These are phyloP conservation scores for Phytophthora ohioensis DNA, from an alignment of 352 stramenopile genomes.

Conservation along the genomic window DNA sequence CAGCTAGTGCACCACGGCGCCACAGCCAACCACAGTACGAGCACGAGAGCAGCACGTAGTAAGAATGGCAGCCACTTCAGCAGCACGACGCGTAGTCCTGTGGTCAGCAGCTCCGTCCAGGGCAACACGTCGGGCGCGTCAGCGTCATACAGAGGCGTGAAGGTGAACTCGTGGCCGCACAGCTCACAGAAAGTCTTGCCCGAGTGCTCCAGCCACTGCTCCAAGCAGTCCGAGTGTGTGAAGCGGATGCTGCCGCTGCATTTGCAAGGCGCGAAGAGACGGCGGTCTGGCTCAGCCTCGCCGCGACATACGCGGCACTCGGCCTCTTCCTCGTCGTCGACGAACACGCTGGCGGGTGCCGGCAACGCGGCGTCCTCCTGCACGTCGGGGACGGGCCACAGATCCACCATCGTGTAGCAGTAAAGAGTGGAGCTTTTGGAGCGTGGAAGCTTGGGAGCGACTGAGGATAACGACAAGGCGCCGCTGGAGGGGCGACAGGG, in stretches of 20 bases:
- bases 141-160: conserved; percentile 92
- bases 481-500: conserved; percentile 6
- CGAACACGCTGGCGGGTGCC: conserved; percentile 1
- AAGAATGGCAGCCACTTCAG: conserved; percentile 92
- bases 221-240: conserved; percentile 95
- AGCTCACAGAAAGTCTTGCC: conserved; percentile 94
- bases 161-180: conserved; percentile 93
- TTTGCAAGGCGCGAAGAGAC: conserved; percentile 91
- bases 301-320: conserved; percentile 96
- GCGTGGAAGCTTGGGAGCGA: neutral
- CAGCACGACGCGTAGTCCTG: conserved; percentile 78
- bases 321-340: conserved; percentile 75
- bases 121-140: conserved; percentile 88
- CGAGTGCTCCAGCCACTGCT: conserved; percentile 94
- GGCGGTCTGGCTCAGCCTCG: conserved; percentile 82
- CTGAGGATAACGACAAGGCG: neutral
- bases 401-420: conserved; percentile 16
- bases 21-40: conserved; percentile 89
- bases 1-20: conserved; percentile 93
- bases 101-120: conserved; percentile 87
- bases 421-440: neutral
- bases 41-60: conserved; percentile 77
- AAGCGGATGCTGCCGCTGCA: conserved; percentile 96
- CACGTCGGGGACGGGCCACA: conserved; percentile 16
- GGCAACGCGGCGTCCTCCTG: conserved; percentile 1